Conservation (phyloP, 2,329 filamentous ascomycete genomes). For the Talaromyces sp. region DNA sequence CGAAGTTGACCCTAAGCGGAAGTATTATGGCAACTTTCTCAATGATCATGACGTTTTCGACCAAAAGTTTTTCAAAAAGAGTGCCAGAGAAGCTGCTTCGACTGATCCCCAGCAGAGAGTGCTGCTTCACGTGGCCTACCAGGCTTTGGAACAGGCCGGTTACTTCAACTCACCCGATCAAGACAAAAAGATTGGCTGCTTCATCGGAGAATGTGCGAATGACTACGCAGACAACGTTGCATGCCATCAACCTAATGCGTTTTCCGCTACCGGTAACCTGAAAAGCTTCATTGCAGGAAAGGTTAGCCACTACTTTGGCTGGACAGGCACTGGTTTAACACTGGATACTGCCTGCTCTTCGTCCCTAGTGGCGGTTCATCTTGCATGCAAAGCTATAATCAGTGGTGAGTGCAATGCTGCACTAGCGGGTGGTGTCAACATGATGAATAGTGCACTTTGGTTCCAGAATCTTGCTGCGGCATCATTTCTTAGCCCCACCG, state of each 20-base stretch:
- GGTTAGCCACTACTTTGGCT: too few species aligned
- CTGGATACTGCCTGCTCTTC: conserved; percentile 49
- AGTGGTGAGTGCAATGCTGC: conserved; percentile 29
- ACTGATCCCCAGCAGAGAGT: conserved; percentile 26
- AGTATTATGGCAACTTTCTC: conserved; percentile 21
- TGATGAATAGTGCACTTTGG: conserved; percentile 32
- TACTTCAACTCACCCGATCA: conserved; percentile 22
- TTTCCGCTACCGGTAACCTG: conserved; percentile 30
- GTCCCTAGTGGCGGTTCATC: conserved; percentile 37
- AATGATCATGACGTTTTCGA: conserved; percentile 31
- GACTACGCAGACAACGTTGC: conserved; percentile 29
- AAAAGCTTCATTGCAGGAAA: conserved; percentile 40
- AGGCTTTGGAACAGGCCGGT: conserved; percentile 30
- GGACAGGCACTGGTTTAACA: conserved; percentile 41
- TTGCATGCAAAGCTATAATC: conserved; percentile 31
- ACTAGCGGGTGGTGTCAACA: conserved; percentile 25
- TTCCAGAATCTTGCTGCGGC: conserved; percentile 33
- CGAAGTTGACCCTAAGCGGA: conserved; percentile 20
- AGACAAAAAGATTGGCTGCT: conserved; percentile 29
- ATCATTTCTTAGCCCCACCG: conserved; percentile 52
- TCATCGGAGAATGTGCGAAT: conserved; percentile 24
- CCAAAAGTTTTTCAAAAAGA: conserved; percentile 25
- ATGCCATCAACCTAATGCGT: conserved; percentile 21
- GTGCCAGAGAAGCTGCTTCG: conserved; percentile 16
- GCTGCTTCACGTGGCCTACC: conserved; percentile 35